phyloP scores from a whole-genome alignment of 768 basidiomycete species.

The Lactarius hatsudake region DNA sequence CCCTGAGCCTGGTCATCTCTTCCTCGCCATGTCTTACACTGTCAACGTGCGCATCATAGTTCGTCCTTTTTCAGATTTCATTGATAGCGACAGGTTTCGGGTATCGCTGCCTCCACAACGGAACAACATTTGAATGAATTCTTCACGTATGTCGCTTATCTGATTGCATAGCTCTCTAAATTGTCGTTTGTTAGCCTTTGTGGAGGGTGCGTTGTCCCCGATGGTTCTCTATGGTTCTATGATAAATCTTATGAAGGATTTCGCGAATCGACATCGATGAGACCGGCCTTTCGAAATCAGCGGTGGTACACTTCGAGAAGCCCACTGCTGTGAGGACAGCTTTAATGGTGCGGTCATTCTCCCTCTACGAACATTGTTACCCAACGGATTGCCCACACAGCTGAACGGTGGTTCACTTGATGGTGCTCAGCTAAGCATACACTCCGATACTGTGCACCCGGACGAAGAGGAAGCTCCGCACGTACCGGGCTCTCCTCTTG shows the following conservation, averaged over 20 bases:
- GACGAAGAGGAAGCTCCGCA: constrained; percentile 48
- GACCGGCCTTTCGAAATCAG: constrained; percentile 43
- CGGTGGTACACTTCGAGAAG: constrained; percentile 84
- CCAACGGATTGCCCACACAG: constrained; percentile 34
- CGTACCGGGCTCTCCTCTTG: constrained; percentile 44
- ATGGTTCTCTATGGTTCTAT: background rate
- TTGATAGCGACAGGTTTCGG: constrained; percentile 54
- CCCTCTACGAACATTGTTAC: background rate
- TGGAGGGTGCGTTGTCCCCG: constrained; percentile 58
- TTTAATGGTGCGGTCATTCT: constrained; percentile 53
- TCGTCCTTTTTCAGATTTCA: too few species aligned
- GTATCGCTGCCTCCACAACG: constrained; percentile 63
- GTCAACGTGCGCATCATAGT: constrained; percentile 13
- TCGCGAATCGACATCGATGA: constrained; percentile 56
- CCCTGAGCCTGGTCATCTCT: background rate
- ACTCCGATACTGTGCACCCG: constrained; percentile 59
- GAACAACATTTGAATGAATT: constrained; percentile 71
- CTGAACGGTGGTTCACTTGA: constrained; percentile 77
- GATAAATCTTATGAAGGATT: constrained; percentile 49
- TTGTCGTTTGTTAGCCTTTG: constrained; percentile 59
- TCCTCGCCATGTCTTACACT: constrained; percentile 9
- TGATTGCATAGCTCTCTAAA: constrained; percentile 4
- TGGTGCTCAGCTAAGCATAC: constrained; percentile 64
- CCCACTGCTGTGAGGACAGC: constrained; percentile 81
- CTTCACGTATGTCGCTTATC: constrained; percentile 58